Evolutionary conservation across 2,329 filamentous ascomycete genomes (phyloP).

Genomic region (Pestalotiopsis sp.): DNA sequence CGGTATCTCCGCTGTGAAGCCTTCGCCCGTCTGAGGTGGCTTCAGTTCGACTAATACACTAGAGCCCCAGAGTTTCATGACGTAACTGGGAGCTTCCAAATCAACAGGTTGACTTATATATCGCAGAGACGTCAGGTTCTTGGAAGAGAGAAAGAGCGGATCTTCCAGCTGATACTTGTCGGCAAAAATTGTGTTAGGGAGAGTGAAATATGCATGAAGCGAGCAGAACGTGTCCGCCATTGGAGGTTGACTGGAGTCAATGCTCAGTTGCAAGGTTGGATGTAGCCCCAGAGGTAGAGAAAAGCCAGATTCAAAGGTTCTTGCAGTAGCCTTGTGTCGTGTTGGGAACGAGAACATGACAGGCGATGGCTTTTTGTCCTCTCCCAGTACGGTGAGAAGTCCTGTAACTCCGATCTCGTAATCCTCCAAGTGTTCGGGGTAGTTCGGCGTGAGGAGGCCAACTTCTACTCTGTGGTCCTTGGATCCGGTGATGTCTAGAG

Average conservation of each 20-base stretch:
- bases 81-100: slow-evolving; percentile 88
- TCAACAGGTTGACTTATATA: slow-evolving; percentile 79
- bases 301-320: slow-evolving; percentile 67
- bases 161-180: slow-evolving; percentile 86
- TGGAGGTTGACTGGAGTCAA: slow-evolving; percentile 57
- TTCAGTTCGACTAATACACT: slow-evolving; percentile 75
- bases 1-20: slow-evolving; percentile 74
- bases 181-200: slow-evolving; percentile 80
- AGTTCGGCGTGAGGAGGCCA: slow-evolving; percentile 73
- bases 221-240: slow-evolving; percentile 64
- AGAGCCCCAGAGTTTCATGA: slow-evolving; percentile 77
- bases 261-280: slow-evolving; percentile 72
- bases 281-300: slow-evolving; percentile 79
- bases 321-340: slow-evolving; percentile 66
- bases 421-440: slow-evolving; percentile 59
- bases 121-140: slow-evolving; percentile 72
- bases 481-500: slow-evolving; percentile 43
- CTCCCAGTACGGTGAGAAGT: slow-evolving; percentile 76
- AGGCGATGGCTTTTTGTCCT: slow-evolving; percentile 71
- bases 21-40: slow-evolving; percentile 45
- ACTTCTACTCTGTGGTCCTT: slow-evolving; percentile 70
- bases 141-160: slow-evolving; percentile 75
- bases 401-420: slow-evolving; percentile 81
- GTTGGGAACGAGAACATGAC: slow-evolving; percentile 84
- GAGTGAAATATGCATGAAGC: slow-evolving; percentile 79